Evolutionary conservation across 78 protist species (phyloP), one percentile per base, ranked within the genome.

Genomic region (Carpediemonas membranifera): DNA sequence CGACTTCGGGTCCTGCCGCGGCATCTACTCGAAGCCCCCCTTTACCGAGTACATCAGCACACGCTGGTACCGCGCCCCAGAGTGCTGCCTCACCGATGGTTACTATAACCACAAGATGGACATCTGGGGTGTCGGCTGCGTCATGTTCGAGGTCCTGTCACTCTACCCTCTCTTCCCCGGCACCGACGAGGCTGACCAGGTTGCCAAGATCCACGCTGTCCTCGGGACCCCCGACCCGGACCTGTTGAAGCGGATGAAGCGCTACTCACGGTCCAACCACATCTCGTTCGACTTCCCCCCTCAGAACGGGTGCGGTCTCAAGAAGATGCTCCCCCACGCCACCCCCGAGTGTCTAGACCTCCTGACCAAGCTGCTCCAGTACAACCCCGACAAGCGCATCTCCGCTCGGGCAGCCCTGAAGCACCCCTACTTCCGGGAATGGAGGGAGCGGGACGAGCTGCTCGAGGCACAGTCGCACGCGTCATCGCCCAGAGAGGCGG

Each of bases 151-250:
- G 44, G 50, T 82, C 28, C n/a, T 83, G 34, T 27, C 82, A 1
- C 88, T 84, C 57, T 83, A 59, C 41, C 95, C 95, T 27, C 81
- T 90, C 37, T 90, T 90, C 54, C 95, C 95, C 0, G 94, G 94
- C 27, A 71, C 69, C 0, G 74, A 90, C 74, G 95, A 90, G 60
- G 80, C 82, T n/a, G 95, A 90, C 66, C 95, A 90, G 59, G 73
- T 90, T 41, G 31, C 69, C 47, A 80, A 73, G 61, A 84, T 90
- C 52, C 95, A 90, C 77, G 37, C 53, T 35, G 80, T 90, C 33
- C 25, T 86, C n/a, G 95, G 95, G 16, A 89, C 94, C 0, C 94
- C 94, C 5, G 0, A 41, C 1, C 19, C 51, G 14, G 24, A 14
- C 3, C 13, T 24, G 35, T 27, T 31, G 43, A 69, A 24, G 2